Evolutionary conservation across 768 basidiomycete species (phyloP), one percentile per base, ranked within the genome.

Genomic region (Podaxis sp.): DNA sequence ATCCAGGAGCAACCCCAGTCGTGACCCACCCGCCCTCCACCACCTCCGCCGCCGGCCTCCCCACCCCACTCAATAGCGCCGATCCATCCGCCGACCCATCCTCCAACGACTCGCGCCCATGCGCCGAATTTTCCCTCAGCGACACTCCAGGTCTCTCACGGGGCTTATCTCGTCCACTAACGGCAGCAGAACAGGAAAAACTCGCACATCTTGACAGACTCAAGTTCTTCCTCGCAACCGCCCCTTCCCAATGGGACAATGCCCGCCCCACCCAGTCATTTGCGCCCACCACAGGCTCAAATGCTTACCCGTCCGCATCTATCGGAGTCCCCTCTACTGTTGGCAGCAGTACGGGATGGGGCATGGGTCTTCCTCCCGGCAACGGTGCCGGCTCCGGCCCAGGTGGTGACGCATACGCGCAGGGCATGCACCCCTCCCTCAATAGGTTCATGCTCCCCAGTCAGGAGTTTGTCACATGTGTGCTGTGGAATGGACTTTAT

Each of bases 401-500:
- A 67, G 46, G 52, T 37, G 52, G 63, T 33, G 66, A 68, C 17
- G 70, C 76, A 33, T 66, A 75, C 37, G 70, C 74, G 51, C 81
- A 82, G 57, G 77, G 82, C 41, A 72, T 78, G 43, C 91, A 94
- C 71, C 90, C 90, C 5, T 85, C 86, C 25, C 84, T 97, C 69
- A 91, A 93, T 69, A 84, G 94, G 33, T 97, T 97, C 74, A 82
- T 88, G 41, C 84, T 98, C 15, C 95, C 96, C 0, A 86, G 90
- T 61, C 87, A 91, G 55, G 95, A 93, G 73, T 90, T 88, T 69
- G 92, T 98, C 46, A 87, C 90, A 4, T 98, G 96, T 71, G 91
- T 97, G 9, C 82, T 93, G 17, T 98, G 96, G 96, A 86, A 88
- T 55, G 90, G 94, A 6, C 81, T 92, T 36, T 95, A 94, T 71